Evolutionary conservation across 139 green algal species (phyloP).

Genomic region (Diplosphaera chodatii): DNA sequence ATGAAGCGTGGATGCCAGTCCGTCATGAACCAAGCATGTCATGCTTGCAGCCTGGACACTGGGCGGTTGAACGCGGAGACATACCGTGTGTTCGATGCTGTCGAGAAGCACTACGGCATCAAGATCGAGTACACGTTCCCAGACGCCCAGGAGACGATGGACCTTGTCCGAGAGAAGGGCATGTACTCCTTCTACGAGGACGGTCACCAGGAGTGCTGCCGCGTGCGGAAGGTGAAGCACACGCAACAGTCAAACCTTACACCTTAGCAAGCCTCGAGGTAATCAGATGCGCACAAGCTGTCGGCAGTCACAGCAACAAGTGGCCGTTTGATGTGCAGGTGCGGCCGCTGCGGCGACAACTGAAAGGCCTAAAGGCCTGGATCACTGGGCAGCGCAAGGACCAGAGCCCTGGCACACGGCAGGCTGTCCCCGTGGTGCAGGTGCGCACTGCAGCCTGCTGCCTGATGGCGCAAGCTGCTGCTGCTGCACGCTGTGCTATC

Average conservation of each 20-base stretch:
- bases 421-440: slow-evolving; percentile 75
- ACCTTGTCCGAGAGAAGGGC: slow-evolving; percentile 93
- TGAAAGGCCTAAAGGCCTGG: slow-evolving; percentile 86
- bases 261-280: too few species aligned
- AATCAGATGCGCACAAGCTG: not conserved
- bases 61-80: slow-evolving; percentile 97
- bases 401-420: slow-evolving; percentile 90
- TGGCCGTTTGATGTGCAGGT: slow-evolving; percentile 42
- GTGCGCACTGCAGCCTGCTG: not conserved
- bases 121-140: slow-evolving; percentile 98
- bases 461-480: too few species aligned
- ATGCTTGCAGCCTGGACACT: slow-evolving; percentile 78
- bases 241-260: too few species aligned
- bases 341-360: slow-evolving; percentile 76
- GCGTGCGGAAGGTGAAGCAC: slow-evolving; percentile 89
- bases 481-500: not conserved
- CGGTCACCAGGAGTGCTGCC: slow-evolving; percentile 95
- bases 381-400: slow-evolving; percentile 99
- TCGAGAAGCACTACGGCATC: slow-evolving; percentile 98
- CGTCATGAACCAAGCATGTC: not conserved
- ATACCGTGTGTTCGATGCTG: slow-evolving; percentile 86
- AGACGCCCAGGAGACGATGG: slow-evolving; percentile 78
- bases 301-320: too few species aligned
- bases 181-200: slow-evolving; percentile 98
- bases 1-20: not conserved